phyloP scores from a whole-genome alignment of 2,329 filamentous ascomycete genomes.

The Ophiostoma fasciatum region DNA sequence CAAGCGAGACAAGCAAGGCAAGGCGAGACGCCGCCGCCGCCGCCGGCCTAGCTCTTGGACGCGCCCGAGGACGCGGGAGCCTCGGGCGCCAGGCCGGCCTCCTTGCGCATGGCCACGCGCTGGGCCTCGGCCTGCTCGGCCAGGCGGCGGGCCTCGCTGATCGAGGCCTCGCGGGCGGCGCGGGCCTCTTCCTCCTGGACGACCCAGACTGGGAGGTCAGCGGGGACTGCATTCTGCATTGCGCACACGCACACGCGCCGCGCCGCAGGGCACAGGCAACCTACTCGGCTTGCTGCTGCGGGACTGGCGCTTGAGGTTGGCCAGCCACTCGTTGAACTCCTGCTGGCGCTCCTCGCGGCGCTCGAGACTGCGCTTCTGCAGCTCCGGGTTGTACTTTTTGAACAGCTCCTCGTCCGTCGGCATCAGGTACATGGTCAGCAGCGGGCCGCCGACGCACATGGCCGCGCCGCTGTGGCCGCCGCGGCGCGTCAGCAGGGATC shows the following conservation, averaged over 20 bases:
- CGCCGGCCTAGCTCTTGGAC: no score
- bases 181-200: constrained; percentile 35
- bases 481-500: constrained; percentile 6
- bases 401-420: constrained; percentile 89
- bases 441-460: constrained; percentile 71
- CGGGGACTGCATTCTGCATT: no score
- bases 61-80: neutral
- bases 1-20: neutral
- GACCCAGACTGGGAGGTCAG: constrained; percentile 35
- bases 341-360: constrained; percentile 59
- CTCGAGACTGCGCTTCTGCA: constrained; percentile 80
- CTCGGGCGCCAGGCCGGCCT: constrained; percentile 28
- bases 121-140: constrained; percentile 27
- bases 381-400: constrained; percentile 81
- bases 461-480: constrained; percentile 45
- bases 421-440: constrained; percentile 62
- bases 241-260: no score
- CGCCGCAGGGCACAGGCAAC: no score
- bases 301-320: constrained; percentile 69
- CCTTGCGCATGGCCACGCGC: constrained; percentile 34
- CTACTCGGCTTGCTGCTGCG: constrained; percentile 85
- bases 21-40: no score
- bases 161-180: constrained; percentile 23
- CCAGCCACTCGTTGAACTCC: constrained; percentile 83
- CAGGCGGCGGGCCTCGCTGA: constrained; percentile 21